These are phyloP conservation scores for Phellopilus nigrolimitatus DNA, from an alignment of 1,284 basidiomycete species.

Conservation along the genomic window DNA sequence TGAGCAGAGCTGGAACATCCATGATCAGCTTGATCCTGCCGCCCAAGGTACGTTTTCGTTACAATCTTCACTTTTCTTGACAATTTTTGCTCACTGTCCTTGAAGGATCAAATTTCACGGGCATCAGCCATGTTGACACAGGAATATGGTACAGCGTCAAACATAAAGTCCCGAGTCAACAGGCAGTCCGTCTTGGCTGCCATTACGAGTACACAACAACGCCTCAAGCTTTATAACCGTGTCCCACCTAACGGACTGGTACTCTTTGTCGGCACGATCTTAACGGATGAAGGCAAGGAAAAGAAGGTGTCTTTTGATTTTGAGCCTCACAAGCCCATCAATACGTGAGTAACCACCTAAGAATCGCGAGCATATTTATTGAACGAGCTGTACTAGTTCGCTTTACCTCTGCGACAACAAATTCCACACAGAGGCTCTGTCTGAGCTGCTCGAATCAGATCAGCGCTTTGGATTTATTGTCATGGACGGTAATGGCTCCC, in stretches of 20 bases:
- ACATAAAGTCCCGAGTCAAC: slow-evolving; percentile 99
- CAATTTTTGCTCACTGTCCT: slow-evolving; percentile 18
- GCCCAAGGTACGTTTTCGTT: slow-evolving; percentile 70
- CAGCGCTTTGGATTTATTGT: slow-evolving; percentile 99
- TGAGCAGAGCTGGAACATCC: slow-evolving; percentile 83
- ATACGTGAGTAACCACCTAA: slow-evolving; percentile 65
- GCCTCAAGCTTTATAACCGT: slow-evolving; percentile 93
- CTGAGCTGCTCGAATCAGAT: slow-evolving; percentile 95
- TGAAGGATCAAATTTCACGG: slow-evolving; percentile 91
- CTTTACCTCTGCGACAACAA: slow-evolving; percentile 99
- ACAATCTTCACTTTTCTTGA: background rate
- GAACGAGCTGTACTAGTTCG: slow-evolving; percentile 48
- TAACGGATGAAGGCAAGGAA: slow-evolving; percentile 98
- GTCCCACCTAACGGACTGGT: slow-evolving; percentile 97
- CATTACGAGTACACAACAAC: slow-evolving; percentile 98
- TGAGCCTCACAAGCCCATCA: slow-evolving; percentile 97
- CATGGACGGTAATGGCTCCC: slow-evolving; percentile 97
- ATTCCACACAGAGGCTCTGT: slow-evolving; percentile 97
- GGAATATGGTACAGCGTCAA: slow-evolving; percentile 96
- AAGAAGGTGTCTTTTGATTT: slow-evolving; percentile 98
- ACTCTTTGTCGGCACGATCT: slow-evolving; percentile 94
- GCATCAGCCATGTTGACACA: slow-evolving; percentile 95
- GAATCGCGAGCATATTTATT: slow-evolving; percentile 6
- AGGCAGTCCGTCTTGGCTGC: slow-evolving; percentile 95
- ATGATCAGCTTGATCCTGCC: slow-evolving; percentile 99